A percentile compares a stretch with the other conserved stretches of the same genome.
These are phyloP conservation scores for Jacaranda copaia DNA, from an alignment of 257 asterid species.

Conservation along the genomic window DNA sequence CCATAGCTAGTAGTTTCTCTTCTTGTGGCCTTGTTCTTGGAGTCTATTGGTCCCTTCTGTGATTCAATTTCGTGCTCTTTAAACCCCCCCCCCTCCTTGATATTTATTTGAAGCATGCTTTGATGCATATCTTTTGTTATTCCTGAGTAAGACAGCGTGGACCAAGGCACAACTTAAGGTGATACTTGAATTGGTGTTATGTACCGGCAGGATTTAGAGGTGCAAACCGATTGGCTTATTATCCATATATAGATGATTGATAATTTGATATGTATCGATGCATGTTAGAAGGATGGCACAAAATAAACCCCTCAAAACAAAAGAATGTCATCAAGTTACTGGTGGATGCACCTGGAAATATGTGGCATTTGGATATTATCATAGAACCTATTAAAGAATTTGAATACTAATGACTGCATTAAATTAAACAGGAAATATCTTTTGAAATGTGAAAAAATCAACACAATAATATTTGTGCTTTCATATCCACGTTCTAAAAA, in stretches of 20 bases:
- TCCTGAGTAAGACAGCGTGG: background rate
- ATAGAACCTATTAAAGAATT: background rate
- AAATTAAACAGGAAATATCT: background rate
- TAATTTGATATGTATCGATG: background rate
- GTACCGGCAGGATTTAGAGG: background rate
- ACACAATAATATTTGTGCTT: conserved; percentile 4
- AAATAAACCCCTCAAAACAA: too few relatives aligned
- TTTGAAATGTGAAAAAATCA: background rate
- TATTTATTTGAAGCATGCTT: background rate
- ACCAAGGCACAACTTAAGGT: background rate
- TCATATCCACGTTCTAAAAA: conserved; percentile 3
- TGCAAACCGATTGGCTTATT: background rate
- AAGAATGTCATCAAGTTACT: background rate
- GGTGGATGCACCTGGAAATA: conserved; percentile 2
- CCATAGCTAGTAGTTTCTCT: background rate
- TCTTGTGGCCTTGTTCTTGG: background rate
- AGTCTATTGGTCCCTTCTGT: background rate
- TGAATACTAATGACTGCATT: conserved; percentile 12
- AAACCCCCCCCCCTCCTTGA: too few relatives aligned
- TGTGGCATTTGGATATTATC: background rate
- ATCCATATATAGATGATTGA: background rate
- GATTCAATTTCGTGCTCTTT: background rate
- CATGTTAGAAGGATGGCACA: too few relatives aligned
- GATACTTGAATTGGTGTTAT: conserved; percentile 14
- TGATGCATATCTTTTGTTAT: too few relatives aligned